Evolutionary conservation across 805 yeast genomes (phyloP), one percentile per base, ranked within the genome.

Genomic region (Lachancea sp.): DNA sequence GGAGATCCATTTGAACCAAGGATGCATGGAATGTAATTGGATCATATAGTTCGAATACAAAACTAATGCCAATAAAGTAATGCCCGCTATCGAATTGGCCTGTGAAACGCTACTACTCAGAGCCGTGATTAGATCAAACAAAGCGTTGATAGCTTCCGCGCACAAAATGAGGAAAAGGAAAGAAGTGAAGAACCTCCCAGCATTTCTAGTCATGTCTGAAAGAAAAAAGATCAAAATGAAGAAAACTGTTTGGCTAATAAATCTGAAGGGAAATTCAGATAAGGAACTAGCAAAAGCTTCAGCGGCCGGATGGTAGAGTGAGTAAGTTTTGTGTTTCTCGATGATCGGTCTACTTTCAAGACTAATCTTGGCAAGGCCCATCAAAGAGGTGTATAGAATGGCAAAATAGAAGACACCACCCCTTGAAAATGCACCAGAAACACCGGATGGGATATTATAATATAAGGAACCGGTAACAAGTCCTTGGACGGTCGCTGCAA

Each of bases 241-340:
- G 57, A 78, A 79, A 17, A 58, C 50, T 17, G 74, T 52, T 21
- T 69, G 54, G 28, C 71, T 66, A 24, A 69, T 46, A 22, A 74
- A 45, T 60, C 82, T 82, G 40, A 76, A 68, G 3, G 90, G 89
- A 44, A 83, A 58, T 37, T 77, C 80, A 3, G 84, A 71, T 3
- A 80, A 44, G 34, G 78, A 66, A 4, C 77, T 66, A 0, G 86
- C 80, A 3, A 83, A 49, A 1, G 86, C 83, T 53, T 83, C 90
- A 3, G 85, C 78, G 11, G 86, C 71, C 2, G 89, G 88, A 43
- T 78, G 77, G 56, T 81, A 85, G 43, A 83, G 70, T 0, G 86
- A 78, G 50, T 80, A 84, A 36, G 72, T 71, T 52, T 79, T 78
- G 56, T 84, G 94, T 54, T 84, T 83, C 50, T 73, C 74, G 20